phyloP scores from a whole-genome alignment of 768 basidiomycete species.

The Auricularia sp. region DNA sequence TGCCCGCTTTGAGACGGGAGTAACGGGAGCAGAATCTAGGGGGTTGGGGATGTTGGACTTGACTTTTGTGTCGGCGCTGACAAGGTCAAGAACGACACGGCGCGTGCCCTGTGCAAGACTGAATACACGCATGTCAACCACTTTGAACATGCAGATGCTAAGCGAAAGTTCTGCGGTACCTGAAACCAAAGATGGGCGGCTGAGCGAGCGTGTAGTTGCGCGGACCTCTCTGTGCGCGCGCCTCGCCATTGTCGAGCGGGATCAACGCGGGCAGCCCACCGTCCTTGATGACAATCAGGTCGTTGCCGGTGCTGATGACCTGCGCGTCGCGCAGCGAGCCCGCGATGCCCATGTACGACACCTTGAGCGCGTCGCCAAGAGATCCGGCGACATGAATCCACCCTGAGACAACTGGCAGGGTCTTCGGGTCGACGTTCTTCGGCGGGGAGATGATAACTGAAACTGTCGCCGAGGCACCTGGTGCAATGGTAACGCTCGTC shows the following conservation, averaged over 20 bases:
- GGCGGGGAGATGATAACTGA: slow-evolving; percentile 16
- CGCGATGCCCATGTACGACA: slow-evolving; percentile 3
- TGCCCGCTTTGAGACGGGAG: not conserved
- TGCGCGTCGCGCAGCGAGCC: not conserved
- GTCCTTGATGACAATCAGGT: not conserved
- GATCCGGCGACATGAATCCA: slow-evolving; percentile 15
- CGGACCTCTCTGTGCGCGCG: not conserved
- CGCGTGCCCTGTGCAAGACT: slow-evolving; percentile 6
- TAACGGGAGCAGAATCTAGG: not conserved
- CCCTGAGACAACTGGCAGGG: slow-evolving; percentile 26
- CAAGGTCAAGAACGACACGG: slow-evolving; percentile 4
- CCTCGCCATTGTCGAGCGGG: not conserved
- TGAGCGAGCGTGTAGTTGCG: not conserved
- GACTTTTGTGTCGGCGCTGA: slow-evolving; percentile 1
- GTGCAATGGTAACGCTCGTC: slow-evolving; percentile 12
- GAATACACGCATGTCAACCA: not conserved
- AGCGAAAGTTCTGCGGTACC: not conserved
- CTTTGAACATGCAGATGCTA: not conserved
- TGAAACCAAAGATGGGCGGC: not conserved
- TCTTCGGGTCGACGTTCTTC: slow-evolving; percentile 6
- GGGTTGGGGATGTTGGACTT: slow-evolving; percentile 1
- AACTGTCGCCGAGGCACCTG: slow-evolving; percentile 15
- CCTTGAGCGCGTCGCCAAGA: slow-evolving; percentile 1
- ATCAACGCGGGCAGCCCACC: not conserved
- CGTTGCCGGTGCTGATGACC: not conserved